Percentiles rank a stretch among this genome's conserved stretches.
These are phyloP conservation scores for Aspergillus avenaceus DNA, from an alignment of 495 filamentous ascomycete species.

Conservation along the genomic window DNA sequence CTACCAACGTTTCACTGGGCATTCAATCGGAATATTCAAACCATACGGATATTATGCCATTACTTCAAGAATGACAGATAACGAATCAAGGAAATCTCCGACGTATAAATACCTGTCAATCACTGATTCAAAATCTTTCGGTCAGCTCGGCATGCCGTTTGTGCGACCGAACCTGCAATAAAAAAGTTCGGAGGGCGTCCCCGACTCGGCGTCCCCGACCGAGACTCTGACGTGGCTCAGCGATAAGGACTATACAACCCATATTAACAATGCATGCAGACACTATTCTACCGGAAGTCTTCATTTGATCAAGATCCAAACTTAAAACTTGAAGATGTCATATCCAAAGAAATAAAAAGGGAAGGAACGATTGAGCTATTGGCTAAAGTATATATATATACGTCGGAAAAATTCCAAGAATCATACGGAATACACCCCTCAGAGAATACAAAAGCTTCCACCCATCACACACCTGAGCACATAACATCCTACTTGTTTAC, in stretches of 20 bases:
- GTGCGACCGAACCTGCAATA: conserved; percentile 1
- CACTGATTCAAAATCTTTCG: background rate
- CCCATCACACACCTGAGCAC: background rate
- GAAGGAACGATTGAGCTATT: conserved; percentile 1
- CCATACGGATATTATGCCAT: no score
- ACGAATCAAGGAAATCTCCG: background rate
- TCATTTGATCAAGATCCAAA: no score
- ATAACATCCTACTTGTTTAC: conserved; percentile 40
- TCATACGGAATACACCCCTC: background rate
- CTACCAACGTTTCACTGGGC: no score
- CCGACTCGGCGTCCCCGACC: background rate
- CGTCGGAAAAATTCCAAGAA: background rate
- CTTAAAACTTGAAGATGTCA: no score
- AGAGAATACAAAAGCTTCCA: background rate
- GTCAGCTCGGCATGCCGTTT: conserved; percentile 5
- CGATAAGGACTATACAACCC: background rate
- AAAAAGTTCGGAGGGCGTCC: background rate
- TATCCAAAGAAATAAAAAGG: conserved; percentile 8
- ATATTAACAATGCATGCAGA: background rate
- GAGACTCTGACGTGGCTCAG: background rate
- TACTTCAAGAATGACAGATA: no score
- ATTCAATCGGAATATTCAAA: no score
- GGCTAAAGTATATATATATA: conserved; percentile 11
- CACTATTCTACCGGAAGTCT: background rate
- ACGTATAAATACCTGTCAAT: background rate